A percentile compares a stretch with the other conserved stretches of the same genome.
Conservation (phyloP, 139 green algal genomes). For the Coelastrella sp. region DNA sequence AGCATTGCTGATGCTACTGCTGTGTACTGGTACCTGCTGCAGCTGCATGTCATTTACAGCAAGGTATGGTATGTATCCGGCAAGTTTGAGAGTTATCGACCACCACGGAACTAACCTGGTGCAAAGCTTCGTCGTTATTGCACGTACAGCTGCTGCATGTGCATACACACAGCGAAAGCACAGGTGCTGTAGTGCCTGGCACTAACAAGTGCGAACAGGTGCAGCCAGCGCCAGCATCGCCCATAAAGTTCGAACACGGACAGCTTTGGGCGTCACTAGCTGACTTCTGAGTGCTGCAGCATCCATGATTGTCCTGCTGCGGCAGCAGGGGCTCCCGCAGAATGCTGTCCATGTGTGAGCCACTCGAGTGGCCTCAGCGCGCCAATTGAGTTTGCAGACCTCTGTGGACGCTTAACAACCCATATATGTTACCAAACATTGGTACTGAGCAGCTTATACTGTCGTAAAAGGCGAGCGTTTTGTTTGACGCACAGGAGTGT, state of each 20-base stretch:
- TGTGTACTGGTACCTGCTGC: not conserved
- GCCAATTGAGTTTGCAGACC: too few relatives aligned
- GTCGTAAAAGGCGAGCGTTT: too few relatives aligned
- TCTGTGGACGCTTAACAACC: too few relatives aligned
- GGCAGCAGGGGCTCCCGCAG: constrained; percentile 29
- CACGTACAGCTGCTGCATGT: constrained; percentile 17
- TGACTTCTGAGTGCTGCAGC: not conserved
- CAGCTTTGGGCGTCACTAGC: not conserved
- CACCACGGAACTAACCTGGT: constrained; percentile 5
- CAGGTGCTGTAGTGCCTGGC: not conserved
- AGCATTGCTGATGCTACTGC: not conserved
- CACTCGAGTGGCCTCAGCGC: too few relatives aligned
- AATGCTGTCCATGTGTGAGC: not conserved
- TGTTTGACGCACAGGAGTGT: too few relatives aligned
- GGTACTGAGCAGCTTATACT: too few relatives aligned
- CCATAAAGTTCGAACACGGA: constrained; percentile 1
- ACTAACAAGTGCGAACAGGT: constrained; percentile 39
- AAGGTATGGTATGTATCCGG: not conserved
- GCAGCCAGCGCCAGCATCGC: constrained; percentile 19
- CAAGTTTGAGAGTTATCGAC: not conserved
- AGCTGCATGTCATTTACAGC: not conserved
- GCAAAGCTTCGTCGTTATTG: not conserved
- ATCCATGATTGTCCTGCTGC: not conserved
- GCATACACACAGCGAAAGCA: constrained; percentile 39
- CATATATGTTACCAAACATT: not conserved